phyloP scores from a whole-genome alignment of 1,284 basidiomycete genomes.

The Irpex sp. region DNA sequence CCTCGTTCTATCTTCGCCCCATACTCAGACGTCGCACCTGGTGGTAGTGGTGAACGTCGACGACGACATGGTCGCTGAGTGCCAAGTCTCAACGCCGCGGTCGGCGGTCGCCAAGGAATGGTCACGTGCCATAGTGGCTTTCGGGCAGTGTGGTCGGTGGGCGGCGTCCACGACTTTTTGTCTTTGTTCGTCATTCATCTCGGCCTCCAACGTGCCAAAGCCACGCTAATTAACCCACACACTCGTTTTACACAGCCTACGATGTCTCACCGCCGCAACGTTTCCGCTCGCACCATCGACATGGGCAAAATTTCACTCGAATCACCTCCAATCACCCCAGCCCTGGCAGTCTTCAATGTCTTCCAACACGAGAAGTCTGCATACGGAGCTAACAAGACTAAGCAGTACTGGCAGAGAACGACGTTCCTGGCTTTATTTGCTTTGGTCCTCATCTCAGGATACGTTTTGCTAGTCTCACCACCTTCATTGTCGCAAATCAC shows the following conservation, averaged over 20 bases:
- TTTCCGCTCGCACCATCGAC: slow-evolving; percentile 27
- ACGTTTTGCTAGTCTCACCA: slow-evolving; percentile 48
- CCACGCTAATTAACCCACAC: slow-evolving; percentile 14
- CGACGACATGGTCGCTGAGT: no score
- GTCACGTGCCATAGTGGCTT: neutral
- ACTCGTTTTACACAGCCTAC: slow-evolving; percentile 8
- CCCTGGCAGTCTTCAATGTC: slow-evolving; percentile 23
- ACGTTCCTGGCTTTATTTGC: slow-evolving; percentile 49
- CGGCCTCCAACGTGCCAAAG: slow-evolving; percentile 3
- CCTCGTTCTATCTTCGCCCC: no score
- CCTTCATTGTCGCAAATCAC: slow-evolving; percentile 38
- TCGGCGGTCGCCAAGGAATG: no score
- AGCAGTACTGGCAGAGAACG: slow-evolving; percentile 37
- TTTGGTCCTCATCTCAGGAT: slow-evolving; percentile 47
- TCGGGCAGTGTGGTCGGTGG: no score
- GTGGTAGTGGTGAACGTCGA: no score
- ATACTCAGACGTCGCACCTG: no score
- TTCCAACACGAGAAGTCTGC: slow-evolving; percentile 10
- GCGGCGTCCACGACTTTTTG: neutral
- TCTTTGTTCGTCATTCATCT: slow-evolving; percentile 13
- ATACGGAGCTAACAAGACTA: slow-evolving; percentile 21
- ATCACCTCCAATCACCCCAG: slow-evolving; percentile 27
- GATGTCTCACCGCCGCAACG: slow-evolving; percentile 31
- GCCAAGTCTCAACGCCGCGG: no score
- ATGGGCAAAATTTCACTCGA: slow-evolving; percentile 24